Conservation (phyloP, 306 rosid species). For the Vigna nakashimae region DNA sequence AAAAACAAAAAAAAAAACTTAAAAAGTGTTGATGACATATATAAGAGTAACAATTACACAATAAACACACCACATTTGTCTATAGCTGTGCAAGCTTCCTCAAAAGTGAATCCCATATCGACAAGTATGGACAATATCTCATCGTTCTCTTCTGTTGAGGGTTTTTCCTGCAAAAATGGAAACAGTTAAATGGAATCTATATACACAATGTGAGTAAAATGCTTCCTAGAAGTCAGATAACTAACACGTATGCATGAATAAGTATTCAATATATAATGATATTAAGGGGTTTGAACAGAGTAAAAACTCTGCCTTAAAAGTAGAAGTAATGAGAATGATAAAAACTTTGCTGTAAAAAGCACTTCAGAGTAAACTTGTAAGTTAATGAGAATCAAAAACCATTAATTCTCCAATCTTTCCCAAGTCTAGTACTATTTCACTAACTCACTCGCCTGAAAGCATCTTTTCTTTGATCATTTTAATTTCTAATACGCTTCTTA, state of each 20-base stretch:
- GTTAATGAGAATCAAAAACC: too few relatives aligned
- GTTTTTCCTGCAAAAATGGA: slow-evolving; percentile 53
- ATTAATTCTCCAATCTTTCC: too few relatives aligned
- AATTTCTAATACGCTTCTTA: too few relatives aligned
- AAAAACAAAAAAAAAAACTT: neutral
- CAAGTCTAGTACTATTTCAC: too few relatives aligned
- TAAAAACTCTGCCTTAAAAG: too few relatives aligned
- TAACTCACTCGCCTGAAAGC: too few relatives aligned
- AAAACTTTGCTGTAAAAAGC: too few relatives aligned
- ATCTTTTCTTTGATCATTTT: too few relatives aligned
- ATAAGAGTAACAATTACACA: slow-evolving; percentile 13
- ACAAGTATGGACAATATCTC: slow-evolving; percentile 51
- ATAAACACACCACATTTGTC: slow-evolving; percentile 68
- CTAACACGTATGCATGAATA: neutral
- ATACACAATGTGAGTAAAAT: neutral
- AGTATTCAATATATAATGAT: too few relatives aligned
- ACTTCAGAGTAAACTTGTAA: too few relatives aligned
- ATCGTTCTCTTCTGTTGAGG: slow-evolving; percentile 48
- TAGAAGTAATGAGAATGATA: too few relatives aligned
- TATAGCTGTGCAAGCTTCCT: slow-evolving; percentile 66
- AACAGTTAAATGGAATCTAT: neutral
- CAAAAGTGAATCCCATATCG: slow-evolving; percentile 65
- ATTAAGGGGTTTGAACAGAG: too few relatives aligned
- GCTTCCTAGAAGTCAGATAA: neutral
- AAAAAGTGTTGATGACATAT: neutral